phyloP scores from a whole-genome alignment of 2,329 filamentous ascomycete genomes.

The Claviceps sp. region DNA sequence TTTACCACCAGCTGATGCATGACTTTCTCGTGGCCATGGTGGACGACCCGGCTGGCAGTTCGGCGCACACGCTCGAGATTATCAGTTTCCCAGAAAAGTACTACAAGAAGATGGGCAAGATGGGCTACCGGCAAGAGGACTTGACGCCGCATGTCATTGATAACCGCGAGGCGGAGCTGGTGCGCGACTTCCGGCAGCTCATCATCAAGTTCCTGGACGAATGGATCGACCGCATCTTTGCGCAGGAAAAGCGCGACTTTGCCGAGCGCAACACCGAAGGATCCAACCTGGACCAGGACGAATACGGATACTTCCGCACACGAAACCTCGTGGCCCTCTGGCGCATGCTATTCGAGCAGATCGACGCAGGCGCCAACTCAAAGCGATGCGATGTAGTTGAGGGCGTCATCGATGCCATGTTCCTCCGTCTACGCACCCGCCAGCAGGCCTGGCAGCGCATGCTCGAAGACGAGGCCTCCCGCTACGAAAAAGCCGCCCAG shows the following conservation, averaged over 20 bases:
- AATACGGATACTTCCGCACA: slow-evolving; percentile 83
- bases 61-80: slow-evolving; percentile 78
- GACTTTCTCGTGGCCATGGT: slow-evolving; percentile 77
- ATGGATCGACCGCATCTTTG: slow-evolving; percentile 91
- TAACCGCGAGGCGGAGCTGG: slow-evolving; percentile 76
- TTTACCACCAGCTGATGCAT: slow-evolving; percentile 93
- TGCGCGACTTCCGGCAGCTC: slow-evolving; percentile 85
- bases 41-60: slow-evolving; percentile 72
- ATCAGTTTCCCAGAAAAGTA: slow-evolving; percentile 94
- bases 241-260: slow-evolving; percentile 71
- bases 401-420: slow-evolving; percentile 93
- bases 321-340: slow-evolving; percentile 89
- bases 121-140: slow-evolving; percentile 67
- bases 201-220: slow-evolving; percentile 94
- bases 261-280: slow-evolving; percentile 58
- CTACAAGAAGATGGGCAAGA: slow-evolving; percentile 86
- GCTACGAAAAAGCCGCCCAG: slow-evolving; percentile 43
- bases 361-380: slow-evolving; percentile 72
- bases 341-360: slow-evolving; percentile 92
- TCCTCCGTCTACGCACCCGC: slow-evolving; percentile 67
- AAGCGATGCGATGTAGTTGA: slow-evolving; percentile 82
- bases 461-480: slow-evolving; percentile 70
- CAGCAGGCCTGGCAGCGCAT: slow-evolving; percentile 81
- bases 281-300: slow-evolving; percentile 68
- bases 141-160: slow-evolving; percentile 79